phyloP scores from a whole-genome alignment of 441 rosid genomes.

The Flueggea neowawraea region DNA sequence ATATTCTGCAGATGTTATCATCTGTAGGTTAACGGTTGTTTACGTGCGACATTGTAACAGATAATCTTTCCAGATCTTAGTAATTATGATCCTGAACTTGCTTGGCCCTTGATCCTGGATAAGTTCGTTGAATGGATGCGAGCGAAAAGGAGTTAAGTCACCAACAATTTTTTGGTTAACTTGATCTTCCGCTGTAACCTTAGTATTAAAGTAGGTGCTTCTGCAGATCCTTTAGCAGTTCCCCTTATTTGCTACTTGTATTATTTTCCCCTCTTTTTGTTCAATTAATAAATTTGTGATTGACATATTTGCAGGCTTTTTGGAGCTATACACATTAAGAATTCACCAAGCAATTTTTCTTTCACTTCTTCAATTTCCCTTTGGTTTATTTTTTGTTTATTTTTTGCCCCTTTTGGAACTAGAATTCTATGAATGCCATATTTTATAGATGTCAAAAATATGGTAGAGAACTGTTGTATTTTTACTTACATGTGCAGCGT shows the following conservation, averaged over 20 bases:
- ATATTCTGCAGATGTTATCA: background rate
- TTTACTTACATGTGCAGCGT: no score
- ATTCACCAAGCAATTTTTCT: constrained; percentile 1
- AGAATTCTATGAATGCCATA: no score
- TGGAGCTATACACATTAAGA: constrained; percentile 24
- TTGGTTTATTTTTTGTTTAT: background rate
- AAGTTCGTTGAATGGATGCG: constrained; percentile 61
- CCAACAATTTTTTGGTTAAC: constrained; percentile 6
- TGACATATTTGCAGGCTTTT: constrained; percentile 41
- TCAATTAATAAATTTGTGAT: constrained; percentile 5
- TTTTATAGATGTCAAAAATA: no score
- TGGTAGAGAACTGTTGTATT: no score
- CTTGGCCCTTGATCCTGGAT: constrained; percentile 66
- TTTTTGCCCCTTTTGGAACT: no score
- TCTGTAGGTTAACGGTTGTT: background rate
- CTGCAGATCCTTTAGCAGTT: constrained; percentile 2
- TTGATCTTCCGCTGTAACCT: constrained; percentile 38
- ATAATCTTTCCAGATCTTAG: constrained; percentile 49
- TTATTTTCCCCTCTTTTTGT: background rate
- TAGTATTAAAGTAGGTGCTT: constrained; percentile 33
- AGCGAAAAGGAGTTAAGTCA: constrained; percentile 52
- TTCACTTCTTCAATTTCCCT: background rate
- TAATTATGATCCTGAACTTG: constrained; percentile 46
- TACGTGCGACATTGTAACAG: constrained; percentile 20
- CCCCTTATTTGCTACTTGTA: constrained; percentile 1